Evolutionary conservation across 352 stramenopile genomes (phyloP).

Genomic region (Globisporangium nodosum): DNA sequence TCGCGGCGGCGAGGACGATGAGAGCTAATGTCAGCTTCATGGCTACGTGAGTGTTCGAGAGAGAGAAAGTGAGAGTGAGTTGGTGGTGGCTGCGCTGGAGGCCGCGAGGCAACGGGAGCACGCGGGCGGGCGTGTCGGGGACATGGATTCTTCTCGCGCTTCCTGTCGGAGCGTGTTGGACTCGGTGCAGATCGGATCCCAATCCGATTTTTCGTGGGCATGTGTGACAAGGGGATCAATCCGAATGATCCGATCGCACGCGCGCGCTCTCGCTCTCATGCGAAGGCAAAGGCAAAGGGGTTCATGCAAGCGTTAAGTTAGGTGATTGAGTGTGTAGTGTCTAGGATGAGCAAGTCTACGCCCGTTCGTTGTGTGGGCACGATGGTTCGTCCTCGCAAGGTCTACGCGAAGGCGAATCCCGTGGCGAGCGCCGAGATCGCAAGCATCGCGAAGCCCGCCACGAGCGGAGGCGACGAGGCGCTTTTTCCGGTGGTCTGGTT

Average conservation of each 20-base stretch:
- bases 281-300: background rate
- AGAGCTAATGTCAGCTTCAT: background rate
- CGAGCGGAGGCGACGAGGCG: background rate
- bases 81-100: background rate
- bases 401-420: conserved; percentile 2
- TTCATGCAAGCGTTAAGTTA: background rate
- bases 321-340: background rate
- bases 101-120: background rate
- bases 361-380: background rate
- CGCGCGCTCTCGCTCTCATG: background rate
- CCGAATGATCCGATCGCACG: no score
- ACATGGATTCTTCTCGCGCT: no score
- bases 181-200: no score
- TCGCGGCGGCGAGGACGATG: background rate
- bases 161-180: no score
- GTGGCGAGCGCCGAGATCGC: conserved; percentile 2
- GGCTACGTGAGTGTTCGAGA: background rate
- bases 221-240: no score
- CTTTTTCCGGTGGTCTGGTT: background rate
- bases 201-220: no score
- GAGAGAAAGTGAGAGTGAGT: background rate
- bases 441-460: background rate
- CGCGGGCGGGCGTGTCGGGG: no score
- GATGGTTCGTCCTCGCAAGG: background rate
- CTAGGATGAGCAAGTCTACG: background rate